Percentiles rank a stretch among this genome's conserved stretches.
Conservation (phyloP, 140 eudicot genomes). For the Erigeron philadelphicus region DNA sequence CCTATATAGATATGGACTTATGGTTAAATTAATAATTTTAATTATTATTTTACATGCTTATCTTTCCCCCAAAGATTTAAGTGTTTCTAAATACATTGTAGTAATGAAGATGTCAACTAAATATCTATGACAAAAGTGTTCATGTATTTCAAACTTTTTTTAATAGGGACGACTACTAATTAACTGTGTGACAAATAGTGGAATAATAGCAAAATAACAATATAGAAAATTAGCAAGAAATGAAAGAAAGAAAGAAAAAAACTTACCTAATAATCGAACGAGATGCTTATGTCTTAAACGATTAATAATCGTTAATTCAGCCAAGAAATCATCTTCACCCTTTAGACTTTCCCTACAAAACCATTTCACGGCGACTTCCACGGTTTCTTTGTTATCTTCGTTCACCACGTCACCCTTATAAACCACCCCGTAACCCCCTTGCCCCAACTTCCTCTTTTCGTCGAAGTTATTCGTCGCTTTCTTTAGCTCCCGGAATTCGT, state of each 20-base stretch:
- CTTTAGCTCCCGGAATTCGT: constrained; percentile 53
- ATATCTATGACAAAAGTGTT: no score
- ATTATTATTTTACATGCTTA: no score
- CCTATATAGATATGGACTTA: no score
- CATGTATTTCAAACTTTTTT: no score
- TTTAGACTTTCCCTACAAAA: constrained; percentile 72
- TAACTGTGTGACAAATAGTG: no score
- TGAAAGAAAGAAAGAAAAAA: neutral
- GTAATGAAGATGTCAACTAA: no score
- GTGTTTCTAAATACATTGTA: no score
- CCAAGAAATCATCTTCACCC: constrained; percentile 82
- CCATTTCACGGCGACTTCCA: constrained; percentile 76
- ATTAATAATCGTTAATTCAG: constrained; percentile 84
- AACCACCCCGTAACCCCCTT: constrained; percentile 90
- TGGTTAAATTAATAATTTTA: no score
- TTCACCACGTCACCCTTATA: constrained; percentile 48
- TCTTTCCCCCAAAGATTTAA: no score
- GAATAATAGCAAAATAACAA: neutral
- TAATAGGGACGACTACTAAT: no score
- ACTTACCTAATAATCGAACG: constrained; percentile 70
- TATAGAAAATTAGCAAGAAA: neutral
- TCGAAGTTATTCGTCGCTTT: constrained; percentile 85
- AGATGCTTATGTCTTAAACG: constrained; percentile 82
- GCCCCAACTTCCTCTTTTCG: constrained; percentile 67
- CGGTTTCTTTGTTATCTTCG: constrained; percentile 30